phyloP scores from a whole-genome alignment of 345 rosid species.

The Mallotus nudiflorus region DNA sequence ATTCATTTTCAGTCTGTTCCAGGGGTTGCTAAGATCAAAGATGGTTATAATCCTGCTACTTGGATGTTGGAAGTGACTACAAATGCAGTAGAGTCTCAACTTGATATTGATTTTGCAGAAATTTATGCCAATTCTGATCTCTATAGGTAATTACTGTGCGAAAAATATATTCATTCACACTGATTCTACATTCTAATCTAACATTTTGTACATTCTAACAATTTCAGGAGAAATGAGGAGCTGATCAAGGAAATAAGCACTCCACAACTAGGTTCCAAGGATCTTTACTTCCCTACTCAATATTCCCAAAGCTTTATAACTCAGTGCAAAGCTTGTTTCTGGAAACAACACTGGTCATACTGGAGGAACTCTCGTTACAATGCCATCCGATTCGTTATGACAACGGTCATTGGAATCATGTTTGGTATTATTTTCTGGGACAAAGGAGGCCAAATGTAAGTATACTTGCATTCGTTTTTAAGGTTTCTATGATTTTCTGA shows the following conservation, averaged over 20 bases:
- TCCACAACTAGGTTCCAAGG: slow-evolving; percentile 31
- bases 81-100: slow-evolving; percentile 17
- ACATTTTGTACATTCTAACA: not conserved
- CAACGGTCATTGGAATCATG: slow-evolving; percentile 30
- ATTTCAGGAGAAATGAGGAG: slow-evolving; percentile 39
- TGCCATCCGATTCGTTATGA: slow-evolving; percentile 35
- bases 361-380: slow-evolving; percentile 47
- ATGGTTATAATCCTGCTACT: slow-evolving; percentile 32
- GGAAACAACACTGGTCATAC: slow-evolving; percentile 50
- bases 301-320: slow-evolving; percentile 35
- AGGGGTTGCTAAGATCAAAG: slow-evolving; percentile 23
- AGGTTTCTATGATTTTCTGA: not conserved
- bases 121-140: slow-evolving; percentile 20
- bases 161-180: not conserved
- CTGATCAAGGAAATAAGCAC: slow-evolving; percentile 39
- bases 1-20: slow-evolving; percentile 1
- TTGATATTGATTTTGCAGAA: slow-evolving; percentile 29
- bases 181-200: not conserved
- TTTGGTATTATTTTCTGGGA: slow-evolving; percentile 44
- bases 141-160: slow-evolving; percentile 7
- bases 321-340: slow-evolving; percentile 48
- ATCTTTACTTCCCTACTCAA: slow-evolving; percentile 39
- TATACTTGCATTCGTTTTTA: not conserved
- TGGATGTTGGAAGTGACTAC: slow-evolving; percentile 32
- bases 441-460: slow-evolving; percentile 38